These are phyloP conservation scores for Botrytis fragariae DNA, from an alignment of 2,329 filamentous ascomycete genomes.

Conservation along the genomic window DNA sequence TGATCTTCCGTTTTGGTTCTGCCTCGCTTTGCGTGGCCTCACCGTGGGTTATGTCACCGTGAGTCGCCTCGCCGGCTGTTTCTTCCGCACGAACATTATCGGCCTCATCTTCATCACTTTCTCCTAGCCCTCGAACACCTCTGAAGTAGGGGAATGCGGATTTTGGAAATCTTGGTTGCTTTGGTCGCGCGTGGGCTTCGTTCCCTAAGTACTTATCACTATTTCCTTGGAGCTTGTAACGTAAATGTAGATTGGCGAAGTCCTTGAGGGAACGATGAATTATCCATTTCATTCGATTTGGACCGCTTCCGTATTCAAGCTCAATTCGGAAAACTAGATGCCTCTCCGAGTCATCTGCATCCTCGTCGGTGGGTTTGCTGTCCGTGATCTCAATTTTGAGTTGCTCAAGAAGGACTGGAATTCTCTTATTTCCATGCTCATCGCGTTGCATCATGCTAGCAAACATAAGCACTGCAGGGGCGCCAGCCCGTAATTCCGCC, in stretches of 20 bases:
- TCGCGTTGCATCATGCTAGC: conserved; percentile 98
- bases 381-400: conserved; percentile 85
- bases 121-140: conserved; percentile 72
- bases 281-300: conserved; percentile 95
- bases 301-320: conserved; percentile 91
- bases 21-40: conserved; percentile 69
- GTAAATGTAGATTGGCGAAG: conserved; percentile 87
- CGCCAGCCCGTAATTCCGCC: conserved; percentile 88
- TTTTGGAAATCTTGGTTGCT: conserved; percentile 85
- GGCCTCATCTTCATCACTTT: conserved; percentile 67
- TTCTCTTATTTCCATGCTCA: conserved; percentile 91
- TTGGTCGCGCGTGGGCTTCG: conserved; percentile 65
- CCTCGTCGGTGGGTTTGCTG: conserved; percentile 64
- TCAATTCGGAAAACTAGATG: conserved; percentile 90
- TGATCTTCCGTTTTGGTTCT: conserved; percentile 52
- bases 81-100: conserved; percentile 40
- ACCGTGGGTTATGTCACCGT: conserved; percentile 67
- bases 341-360: conserved; percentile 51
- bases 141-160: conserved; percentile 88
- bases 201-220: conserved; percentile 75
- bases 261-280: conserved; percentile 84
- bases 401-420: conserved; percentile 92
- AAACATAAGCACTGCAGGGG: conserved; percentile 88
- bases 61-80: conserved; percentile 61
- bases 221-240: conserved; percentile 84